phyloP scores from a whole-genome alignment of 2,329 filamentous ascomycete species.

The Colletotrichum acutatum region DNA sequence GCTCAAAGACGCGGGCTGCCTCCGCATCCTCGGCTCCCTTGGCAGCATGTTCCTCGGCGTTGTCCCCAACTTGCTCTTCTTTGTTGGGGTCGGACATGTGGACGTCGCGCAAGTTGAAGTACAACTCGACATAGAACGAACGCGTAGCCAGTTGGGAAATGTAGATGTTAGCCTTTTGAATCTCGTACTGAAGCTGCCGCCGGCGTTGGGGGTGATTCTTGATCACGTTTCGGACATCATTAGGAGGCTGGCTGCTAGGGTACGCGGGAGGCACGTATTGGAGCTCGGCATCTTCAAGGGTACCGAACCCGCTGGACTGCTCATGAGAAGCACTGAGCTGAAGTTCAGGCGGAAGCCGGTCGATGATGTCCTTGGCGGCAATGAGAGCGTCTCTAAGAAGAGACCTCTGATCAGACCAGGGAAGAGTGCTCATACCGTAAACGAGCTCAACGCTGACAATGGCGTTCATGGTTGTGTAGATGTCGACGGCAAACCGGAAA shows the following conservation, averaged over 20 bases:
- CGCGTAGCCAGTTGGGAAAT: constrained; percentile 83
- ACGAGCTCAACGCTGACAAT: constrained; percentile 84
- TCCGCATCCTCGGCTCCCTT: constrained; percentile 55
- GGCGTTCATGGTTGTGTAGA: constrained; percentile 84
- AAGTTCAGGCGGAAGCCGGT: constrained; percentile 76
- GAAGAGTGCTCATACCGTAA: constrained; percentile 81
- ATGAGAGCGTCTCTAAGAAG: constrained; percentile 78
- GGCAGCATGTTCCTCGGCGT: constrained; percentile 49
- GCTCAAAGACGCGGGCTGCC: constrained; percentile 62
- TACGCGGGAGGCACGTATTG: constrained; percentile 64
- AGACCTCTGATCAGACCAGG: constrained; percentile 81
- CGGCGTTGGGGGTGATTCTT: constrained; percentile 61
- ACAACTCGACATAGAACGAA: constrained; percentile 88
- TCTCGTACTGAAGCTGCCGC: constrained; percentile 79
- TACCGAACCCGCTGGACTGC: constrained; percentile 49
- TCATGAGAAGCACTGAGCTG: constrained; percentile 60
- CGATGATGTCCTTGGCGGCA: constrained; percentile 75
- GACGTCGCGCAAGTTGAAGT: constrained; percentile 80
- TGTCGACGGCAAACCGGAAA: constrained; percentile 82
- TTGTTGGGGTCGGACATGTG: constrained; percentile 60
- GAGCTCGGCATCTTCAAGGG: constrained; percentile 57
- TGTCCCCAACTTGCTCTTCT: constrained; percentile 46
- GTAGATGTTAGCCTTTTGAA: constrained; percentile 92
- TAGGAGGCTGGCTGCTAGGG: constrained; percentile 55
- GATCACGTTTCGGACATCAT: constrained; percentile 63